Evolutionary conservation across 352 stramenopile species (phyloP).

Genomic region (Globisporangium megalacanthum): DNA sequence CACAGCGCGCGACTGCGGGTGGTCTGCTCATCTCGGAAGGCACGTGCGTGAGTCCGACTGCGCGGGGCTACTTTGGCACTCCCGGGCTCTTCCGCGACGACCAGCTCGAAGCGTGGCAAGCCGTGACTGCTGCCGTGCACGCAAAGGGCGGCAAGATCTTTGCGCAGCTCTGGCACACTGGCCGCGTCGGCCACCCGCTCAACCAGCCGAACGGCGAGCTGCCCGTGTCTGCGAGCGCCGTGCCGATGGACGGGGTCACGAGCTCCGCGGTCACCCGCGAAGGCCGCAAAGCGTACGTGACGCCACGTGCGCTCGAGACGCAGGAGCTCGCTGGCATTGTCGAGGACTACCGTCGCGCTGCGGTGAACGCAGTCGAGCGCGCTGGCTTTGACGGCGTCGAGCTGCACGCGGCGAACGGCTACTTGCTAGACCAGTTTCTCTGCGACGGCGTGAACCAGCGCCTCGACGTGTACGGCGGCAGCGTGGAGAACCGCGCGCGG

Average conservation of each 20-base stretch:
- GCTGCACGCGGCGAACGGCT: conserved; percentile 82
- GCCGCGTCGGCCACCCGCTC: conserved; percentile 53
- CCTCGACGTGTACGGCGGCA: conserved; percentile 67
- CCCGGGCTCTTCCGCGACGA: conserved; percentile 43
- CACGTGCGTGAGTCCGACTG: conserved; percentile 39
- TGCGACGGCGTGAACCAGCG: conserved; percentile 50
- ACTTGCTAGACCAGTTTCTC: conserved; percentile 84
- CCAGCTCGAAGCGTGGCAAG: conserved; percentile 53
- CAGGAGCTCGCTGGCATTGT: conserved; percentile 60
- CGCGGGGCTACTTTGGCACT: conserved; percentile 31
- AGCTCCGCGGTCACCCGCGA: conserved; percentile 19
- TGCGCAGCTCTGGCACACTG: conserved; percentile 83
- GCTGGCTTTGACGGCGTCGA: conserved; percentile 88
- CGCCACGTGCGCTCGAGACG: conserved; percentile 41
- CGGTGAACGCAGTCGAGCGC: conserved; percentile 28
- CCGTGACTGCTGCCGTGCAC: conserved; percentile 64
- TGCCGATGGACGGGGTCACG: conserved; percentile 12
- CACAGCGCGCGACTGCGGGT: conserved; percentile 43
- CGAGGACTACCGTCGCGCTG: conserved; percentile 47
- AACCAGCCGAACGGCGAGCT: conserved; percentile 47
- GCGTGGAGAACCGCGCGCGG: conserved; percentile 51
- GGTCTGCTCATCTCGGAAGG: conserved; percentile 62
- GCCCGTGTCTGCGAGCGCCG: conserved; percentile 38
- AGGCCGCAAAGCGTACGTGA: conserved; percentile 23
- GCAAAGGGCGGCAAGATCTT: conserved; percentile 71